phyloP scores from a whole-genome alignment of 2,329 filamentous ascomycete genomes.

The Macrophomina pseudophaseolina region DNA sequence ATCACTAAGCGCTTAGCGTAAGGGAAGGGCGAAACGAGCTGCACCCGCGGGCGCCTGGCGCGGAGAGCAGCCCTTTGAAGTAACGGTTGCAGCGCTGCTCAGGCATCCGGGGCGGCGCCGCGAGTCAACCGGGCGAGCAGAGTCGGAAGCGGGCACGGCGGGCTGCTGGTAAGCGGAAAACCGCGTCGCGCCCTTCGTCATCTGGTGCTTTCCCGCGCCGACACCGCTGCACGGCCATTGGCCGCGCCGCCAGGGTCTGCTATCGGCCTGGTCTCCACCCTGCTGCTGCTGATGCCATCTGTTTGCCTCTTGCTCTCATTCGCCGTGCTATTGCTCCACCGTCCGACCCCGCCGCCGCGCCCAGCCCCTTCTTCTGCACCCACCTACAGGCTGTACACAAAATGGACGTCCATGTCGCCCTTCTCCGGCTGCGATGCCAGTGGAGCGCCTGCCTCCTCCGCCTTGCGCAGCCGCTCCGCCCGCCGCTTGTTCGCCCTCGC shows the following conservation, averaged over 20 bases:
- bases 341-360: neutral
- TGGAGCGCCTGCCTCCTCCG: conserved; percentile 18
- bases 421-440: conserved; percentile 18
- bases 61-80: conserved; percentile 15
- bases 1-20: conserved; percentile 26
- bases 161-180: neutral
- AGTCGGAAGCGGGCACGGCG: neutral
- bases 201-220: neutral
- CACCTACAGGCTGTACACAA: conserved; percentile 22
- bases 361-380: neutral
- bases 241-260: too few species aligned
- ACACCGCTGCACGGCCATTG: too few species aligned
- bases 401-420: conserved; percentile 26
- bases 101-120: conserved; percentile 20
- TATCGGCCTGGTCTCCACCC: too few species aligned
- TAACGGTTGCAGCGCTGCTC: conserved; percentile 7
- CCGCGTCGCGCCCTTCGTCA: neutral
- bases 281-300: neutral
- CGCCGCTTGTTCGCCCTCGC: conserved; percentile 22
- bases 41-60: neutral
- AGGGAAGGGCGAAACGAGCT: conserved; percentile 12
- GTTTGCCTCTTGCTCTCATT: neutral
- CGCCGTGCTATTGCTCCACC: neutral
- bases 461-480: conserved; percentile 20
- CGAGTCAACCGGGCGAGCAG: conserved; percentile 8